Base-by-base conservation (phyloP, 2,329 filamentous ascomycete genomes). In the Cladosporium sp. region DNA sequence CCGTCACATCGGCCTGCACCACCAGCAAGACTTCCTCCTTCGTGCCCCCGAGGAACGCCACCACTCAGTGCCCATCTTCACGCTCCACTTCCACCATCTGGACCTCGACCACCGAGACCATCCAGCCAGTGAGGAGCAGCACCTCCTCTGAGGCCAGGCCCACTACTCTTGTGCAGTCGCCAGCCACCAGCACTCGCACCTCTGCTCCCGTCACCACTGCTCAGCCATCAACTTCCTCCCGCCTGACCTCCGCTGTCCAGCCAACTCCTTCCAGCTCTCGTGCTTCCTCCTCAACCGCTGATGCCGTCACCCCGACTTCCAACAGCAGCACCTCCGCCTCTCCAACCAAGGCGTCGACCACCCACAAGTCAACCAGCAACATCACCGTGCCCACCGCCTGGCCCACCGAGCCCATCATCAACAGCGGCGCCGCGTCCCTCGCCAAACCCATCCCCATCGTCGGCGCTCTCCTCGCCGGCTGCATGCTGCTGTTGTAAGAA, bases 51-150 rank as follows among this genome's bases (percentile, higher is more conserved):
- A 22, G 11, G 16, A 43, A 33, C 41, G 20, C 25, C 4, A 43
- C 41, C 15, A 33, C 47, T n/a, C 30, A 29, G 12, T 50, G 47
- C 39, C 22, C 47, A 11, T 29, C 38, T 8, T 29, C 47, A 7
- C 39, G 19, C 20, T 43, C 38, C 15, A 42, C 47, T 27, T 50
- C 38, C 6, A 50, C 47, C 30, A 38, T 25, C 33, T 50, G 47
- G 47, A 50, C 47, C 25, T 19, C 22, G 9, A 50, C 47, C 15
- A 50, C 38, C 13, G 20, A 41, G 30, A 42, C 38, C 19, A 33
- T 43, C 25, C 13, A 18, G 32, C 22, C 22, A 27, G 22, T 27
- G 22, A 18, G 16, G 16, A 20, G 12, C 36, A 38, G 9, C 35
- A 38, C 19, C 35, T 19, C 35, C 15, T 38, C 35, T 38, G 4